Conservation (phyloP, 768 basidiomycete genomes). For the Suillus plorans region DNA sequence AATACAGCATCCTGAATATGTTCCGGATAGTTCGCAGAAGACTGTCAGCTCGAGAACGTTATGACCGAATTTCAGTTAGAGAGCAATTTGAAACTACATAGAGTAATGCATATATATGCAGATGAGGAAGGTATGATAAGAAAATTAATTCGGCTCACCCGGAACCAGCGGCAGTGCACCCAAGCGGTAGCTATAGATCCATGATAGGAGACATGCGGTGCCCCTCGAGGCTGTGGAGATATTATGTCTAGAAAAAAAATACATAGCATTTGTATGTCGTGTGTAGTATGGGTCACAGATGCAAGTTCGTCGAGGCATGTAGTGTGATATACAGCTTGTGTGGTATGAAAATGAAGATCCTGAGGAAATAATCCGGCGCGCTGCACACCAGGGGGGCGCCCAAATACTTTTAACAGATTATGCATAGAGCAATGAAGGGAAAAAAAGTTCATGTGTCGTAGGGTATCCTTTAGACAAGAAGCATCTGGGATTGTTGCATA, state of each 20-base stretch:
- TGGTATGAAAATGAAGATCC: background rate
- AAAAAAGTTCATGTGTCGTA: background rate
- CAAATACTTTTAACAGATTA: background rate
- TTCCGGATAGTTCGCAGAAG: background rate
- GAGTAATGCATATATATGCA: background rate
- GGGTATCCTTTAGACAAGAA: slow-evolving; percentile 45
- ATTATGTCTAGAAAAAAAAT: background rate
- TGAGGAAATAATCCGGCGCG: background rate
- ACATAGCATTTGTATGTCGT: slow-evolving; percentile 1
- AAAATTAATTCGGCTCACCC: background rate
- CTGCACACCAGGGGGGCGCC: slow-evolving; percentile 1
- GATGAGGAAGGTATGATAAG: background rate
- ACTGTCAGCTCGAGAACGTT: background rate
- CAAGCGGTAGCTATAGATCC: background rate
- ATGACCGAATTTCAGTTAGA: background rate
- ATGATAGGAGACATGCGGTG: background rate
- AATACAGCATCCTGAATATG: background rate
- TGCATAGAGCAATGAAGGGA: background rate
- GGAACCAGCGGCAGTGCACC: background rate
- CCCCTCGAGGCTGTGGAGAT: background rate
- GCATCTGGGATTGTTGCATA: slow-evolving; percentile 44
- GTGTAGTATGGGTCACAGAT: slow-evolving; percentile 1
- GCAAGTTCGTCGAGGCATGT: background rate
- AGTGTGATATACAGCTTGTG: background rate
- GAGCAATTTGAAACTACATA: background rate